Conservation (phyloP, 2,329 filamentous ascomycete genomes). For the Elsinoe australis region DNA sequence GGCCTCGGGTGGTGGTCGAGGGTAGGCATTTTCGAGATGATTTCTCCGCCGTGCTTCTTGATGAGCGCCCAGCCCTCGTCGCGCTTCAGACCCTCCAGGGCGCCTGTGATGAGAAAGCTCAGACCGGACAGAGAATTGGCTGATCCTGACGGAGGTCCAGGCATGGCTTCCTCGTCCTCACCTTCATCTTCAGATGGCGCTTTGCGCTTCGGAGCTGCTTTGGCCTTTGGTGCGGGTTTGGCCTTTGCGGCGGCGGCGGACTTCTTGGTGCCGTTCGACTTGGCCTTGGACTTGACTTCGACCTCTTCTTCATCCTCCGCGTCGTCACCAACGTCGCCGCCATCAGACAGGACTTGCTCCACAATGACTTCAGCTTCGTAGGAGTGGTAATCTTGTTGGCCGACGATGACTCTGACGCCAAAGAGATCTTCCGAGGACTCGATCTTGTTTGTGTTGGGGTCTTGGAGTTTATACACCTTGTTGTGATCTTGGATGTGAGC, state of each 20-base stretch:
- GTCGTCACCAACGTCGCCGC: not conserved
- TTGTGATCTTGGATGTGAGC: not conserved
- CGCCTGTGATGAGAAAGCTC: conserved; percentile 18
- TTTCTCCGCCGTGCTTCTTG: conserved; percentile 17
- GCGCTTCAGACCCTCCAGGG: conserved; percentile 18
- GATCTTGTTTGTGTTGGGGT: conserved; percentile 11
- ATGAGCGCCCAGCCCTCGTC: conserved; percentile 16
- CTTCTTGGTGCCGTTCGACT: not conserved
- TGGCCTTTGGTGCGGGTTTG: not conserved
- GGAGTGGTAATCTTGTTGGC: conserved; percentile 13
- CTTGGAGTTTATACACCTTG: not conserved
- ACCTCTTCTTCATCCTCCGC: not conserved
- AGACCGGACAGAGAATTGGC: conserved; percentile 8
- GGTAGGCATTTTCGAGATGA: conserved; percentile 6
- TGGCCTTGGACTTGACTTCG: not conserved
- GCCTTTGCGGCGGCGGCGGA: not conserved
- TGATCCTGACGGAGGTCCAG: conserved; percentile 13
- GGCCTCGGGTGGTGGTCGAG: not conserved
- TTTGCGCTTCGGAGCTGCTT: conserved; percentile 6
- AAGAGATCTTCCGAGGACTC: not conserved
- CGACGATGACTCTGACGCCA: conserved; percentile 7
- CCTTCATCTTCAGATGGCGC: not conserved
- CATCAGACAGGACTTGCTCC: not conserved
- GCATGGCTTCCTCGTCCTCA: conserved; percentile 5
- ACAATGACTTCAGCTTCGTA: not conserved